Evolutionary conservation across 1,284 basidiomycete species (phyloP).

Genomic region (Cutaneotrichosporon daszewskae): DNA sequence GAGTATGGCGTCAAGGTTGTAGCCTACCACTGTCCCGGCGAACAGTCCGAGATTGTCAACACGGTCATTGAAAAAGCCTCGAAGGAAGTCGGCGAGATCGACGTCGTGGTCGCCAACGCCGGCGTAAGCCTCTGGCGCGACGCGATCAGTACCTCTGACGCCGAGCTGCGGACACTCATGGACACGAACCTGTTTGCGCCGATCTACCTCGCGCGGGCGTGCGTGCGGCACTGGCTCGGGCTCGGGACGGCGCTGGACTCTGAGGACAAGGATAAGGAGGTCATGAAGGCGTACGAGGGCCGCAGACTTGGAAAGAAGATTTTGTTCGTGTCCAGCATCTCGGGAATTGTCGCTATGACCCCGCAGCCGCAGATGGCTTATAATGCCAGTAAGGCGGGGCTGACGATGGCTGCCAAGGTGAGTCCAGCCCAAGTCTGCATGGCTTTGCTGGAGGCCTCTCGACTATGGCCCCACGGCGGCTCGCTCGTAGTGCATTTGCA

Average conservation of each 20-base stretch:
- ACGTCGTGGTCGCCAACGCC: conserved; percentile 29
- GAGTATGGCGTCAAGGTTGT: not conserved
- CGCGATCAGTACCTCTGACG: no score
- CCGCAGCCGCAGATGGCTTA: conserved; percentile 46
- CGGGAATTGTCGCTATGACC: conserved; percentile 42
- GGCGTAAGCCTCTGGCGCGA: conserved; percentile 43
- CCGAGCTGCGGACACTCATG: conserved; percentile 34
- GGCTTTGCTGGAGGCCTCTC: no score
- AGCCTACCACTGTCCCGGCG: conserved; percentile 38
- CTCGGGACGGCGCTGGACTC: conserved; percentile 18
- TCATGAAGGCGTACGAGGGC: no score
- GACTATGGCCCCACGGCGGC: no score
- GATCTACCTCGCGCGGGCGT: conserved; percentile 39
- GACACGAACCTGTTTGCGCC: conserved; percentile 42
- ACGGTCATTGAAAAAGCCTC: no score
- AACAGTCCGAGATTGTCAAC: conserved; percentile 28
- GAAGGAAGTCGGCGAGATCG: conserved; percentile 4
- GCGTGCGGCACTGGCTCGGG: conserved; percentile 38
- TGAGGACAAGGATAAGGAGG: no score
- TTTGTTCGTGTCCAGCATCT: conserved; percentile 46
- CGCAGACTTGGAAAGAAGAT: conserved; percentile 40
- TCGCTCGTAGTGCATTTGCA: no score
- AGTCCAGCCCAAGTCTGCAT: no score
- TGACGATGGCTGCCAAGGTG: conserved; percentile 40
- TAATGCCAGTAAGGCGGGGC: conserved; percentile 43